phyloP scores from a whole-genome alignment of 148 eudicot species.

The Simmondsia chinensis region DNA sequence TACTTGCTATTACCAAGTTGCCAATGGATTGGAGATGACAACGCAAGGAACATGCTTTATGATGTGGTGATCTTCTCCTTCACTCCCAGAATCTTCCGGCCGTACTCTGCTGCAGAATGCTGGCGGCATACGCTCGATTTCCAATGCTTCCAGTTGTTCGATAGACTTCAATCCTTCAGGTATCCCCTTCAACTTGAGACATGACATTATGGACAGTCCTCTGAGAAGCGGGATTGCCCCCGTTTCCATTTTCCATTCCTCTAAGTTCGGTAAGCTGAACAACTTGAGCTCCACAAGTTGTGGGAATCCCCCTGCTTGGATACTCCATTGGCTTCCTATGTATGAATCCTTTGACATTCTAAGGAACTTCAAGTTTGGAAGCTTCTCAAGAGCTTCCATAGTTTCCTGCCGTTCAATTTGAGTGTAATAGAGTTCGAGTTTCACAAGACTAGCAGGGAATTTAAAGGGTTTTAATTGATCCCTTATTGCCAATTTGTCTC shows the following conservation, averaged over 20 bases:
- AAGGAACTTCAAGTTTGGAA: conserved; percentile 4
- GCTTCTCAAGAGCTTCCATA: conserved; percentile 14
- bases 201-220: conserved; percentile 7
- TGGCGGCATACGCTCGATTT: conserved; percentile 12
- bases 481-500: background rate
- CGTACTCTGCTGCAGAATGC: conserved; percentile 6
- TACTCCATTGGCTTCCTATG: conserved; percentile 12
- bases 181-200: background rate
- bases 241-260: conserved; percentile 10
- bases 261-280: background rate
- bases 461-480: background rate
- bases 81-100: background rate
- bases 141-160: conserved; percentile 2
- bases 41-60: conserved; percentile 3
- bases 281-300: conserved; percentile 15
- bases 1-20: too few species aligned
- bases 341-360: conserved; percentile 11
- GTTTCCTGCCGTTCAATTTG: background rate
- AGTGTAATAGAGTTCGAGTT: conserved; percentile 9
- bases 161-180: conserved; percentile 16
- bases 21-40: too few species aligned
- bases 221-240: conserved; percentile 14
- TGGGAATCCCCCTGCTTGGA: background rate
- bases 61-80: conserved; percentile 12
- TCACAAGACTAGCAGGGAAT: conserved; percentile 12